Evolutionary conservation across 2,329 filamentous ascomycete species (phyloP).

Genomic region (Aspergillus neotritici): DNA sequence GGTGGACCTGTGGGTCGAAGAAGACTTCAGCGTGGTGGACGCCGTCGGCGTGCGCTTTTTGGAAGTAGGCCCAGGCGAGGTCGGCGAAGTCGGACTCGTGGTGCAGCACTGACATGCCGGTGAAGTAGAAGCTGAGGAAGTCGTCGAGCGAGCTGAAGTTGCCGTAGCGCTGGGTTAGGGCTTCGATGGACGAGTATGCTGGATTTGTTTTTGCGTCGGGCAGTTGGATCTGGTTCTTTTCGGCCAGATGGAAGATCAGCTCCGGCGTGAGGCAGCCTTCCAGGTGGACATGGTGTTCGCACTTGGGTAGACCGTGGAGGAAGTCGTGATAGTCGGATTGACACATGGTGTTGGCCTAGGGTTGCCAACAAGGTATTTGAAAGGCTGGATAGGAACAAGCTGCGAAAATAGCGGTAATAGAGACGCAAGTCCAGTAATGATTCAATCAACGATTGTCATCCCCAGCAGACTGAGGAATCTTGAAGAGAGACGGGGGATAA

Average conservation of each 20-base stretch:
- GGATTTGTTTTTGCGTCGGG: slow-evolving; percentile 50
- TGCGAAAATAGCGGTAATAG: slow-evolving; percentile 1
- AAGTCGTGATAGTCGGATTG: slow-evolving; percentile 53
- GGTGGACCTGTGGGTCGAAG: slow-evolving; percentile 75
- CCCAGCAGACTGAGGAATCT: not conserved
- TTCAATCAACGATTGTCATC: not conserved
- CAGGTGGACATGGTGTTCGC: slow-evolving; percentile 75
- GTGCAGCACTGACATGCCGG: slow-evolving; percentile 65
- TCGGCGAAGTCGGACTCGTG: slow-evolving; percentile 64
- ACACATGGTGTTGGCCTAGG: slow-evolving; percentile 45
- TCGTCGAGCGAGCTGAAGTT: slow-evolving; percentile 67
- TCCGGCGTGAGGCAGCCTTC: slow-evolving; percentile 68
- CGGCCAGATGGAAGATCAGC: slow-evolving; percentile 64
- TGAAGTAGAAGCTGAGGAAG: slow-evolving; percentile 74
- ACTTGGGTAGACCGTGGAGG: slow-evolving; percentile 65
- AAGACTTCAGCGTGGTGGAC: slow-evolving; percentile 72
- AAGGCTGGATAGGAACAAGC: not conserved
- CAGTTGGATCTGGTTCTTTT: slow-evolving; percentile 60
- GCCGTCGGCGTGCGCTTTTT: slow-evolving; percentile 57
- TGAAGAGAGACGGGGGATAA: not conserved
- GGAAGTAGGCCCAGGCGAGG: slow-evolving; percentile 67
- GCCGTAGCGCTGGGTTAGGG: slow-evolving; percentile 60
- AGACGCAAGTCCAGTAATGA: not conserved
- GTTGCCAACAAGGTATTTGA: not conserved
- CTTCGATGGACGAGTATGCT: slow-evolving; percentile 56